Base-by-base conservation (phyloP, 495 filamentous ascomycete species). In the Jackrogersella minutella region DNA sequence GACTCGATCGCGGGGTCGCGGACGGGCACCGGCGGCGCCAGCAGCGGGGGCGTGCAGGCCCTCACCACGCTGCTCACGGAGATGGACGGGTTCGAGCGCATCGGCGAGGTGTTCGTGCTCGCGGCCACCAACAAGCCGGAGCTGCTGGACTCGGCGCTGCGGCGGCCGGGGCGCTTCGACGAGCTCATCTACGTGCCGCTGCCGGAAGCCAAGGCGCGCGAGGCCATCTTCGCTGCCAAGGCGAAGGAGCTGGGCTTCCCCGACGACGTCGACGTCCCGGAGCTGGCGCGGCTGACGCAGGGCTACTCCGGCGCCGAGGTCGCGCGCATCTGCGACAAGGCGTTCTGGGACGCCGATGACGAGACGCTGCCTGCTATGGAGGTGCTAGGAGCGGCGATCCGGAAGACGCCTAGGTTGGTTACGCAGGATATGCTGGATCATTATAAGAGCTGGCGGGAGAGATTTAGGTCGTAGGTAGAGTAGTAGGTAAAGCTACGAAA, bases 121-220 rank as follows among this genome's bases (percentile, higher is more conserved):
- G 95, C 93, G 2, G 95, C 95, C 0, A 99, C 95, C 9, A 99
- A 99, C 74, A 88, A 91, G 51, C 95, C 95, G 0, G 91, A 97
- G 69, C 80, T 87, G 10, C 83, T 99, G 11, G 95, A 99, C 73
- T 86, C 90, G 5, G 95, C 95, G 9, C 80, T 99, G 36, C 87
- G 97, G 69, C 88, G 95, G 9, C 91, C 93, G 3, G 95, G 95
- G 4, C 85, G 95, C 26, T 88, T 99, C 73, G 93, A 96, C 72
- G 87, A 90, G 63, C 83, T 94, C n/a, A 84, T 97, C 54, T 97
- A 97, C 68, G 93, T 99, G 30, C 90, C 91, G 0, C 89, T 92
- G 26, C 95, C 95, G 5, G 90, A 93, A 69, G 75, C 85, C 36
- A 85, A 85, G 33, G 93, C 92, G 0, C 81, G 95, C 34, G 84